Conservation (phyloP, 495 filamentous ascomycete genomes). For the Penicillium robsamsonii region DNA sequence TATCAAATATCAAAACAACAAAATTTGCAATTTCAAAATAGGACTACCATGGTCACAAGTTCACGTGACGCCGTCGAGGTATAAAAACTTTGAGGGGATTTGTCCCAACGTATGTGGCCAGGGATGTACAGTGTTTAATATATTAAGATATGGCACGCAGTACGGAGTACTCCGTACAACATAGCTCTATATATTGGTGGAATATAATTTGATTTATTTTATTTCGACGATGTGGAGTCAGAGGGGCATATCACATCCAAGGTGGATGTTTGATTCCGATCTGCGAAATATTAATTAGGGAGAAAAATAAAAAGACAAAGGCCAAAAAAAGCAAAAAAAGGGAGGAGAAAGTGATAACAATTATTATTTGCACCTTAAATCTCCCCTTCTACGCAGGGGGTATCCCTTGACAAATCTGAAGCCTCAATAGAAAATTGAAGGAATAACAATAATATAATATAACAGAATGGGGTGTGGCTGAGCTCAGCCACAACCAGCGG, state of each 20-base stretch:
- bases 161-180: not conserved
- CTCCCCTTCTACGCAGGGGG: not conserved
- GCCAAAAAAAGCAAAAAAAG: not conserved
- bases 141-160: not conserved
- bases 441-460: no score
- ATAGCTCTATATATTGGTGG: no score
- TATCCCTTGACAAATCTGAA: not conserved
- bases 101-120: not conserved
- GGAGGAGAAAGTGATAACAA: not conserved
- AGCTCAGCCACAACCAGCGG: slow-evolving; percentile 3
- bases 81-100: not conserved
- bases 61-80: not conserved
- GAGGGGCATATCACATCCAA: not conserved
- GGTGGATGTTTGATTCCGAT: not conserved
- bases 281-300: not conserved
- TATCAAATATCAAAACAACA: not conserved
- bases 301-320: not conserved
- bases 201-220: no score
- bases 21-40: not conserved
- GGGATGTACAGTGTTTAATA: no score
- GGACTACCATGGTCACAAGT: not conserved
- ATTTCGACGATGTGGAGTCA: not conserved
- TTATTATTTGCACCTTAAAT: not conserved
- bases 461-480: not conserved
- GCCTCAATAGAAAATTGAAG: no score